Base-by-base conservation (phyloP, 352 stramenopile species). In the Globisporangium ultimum region DNA sequence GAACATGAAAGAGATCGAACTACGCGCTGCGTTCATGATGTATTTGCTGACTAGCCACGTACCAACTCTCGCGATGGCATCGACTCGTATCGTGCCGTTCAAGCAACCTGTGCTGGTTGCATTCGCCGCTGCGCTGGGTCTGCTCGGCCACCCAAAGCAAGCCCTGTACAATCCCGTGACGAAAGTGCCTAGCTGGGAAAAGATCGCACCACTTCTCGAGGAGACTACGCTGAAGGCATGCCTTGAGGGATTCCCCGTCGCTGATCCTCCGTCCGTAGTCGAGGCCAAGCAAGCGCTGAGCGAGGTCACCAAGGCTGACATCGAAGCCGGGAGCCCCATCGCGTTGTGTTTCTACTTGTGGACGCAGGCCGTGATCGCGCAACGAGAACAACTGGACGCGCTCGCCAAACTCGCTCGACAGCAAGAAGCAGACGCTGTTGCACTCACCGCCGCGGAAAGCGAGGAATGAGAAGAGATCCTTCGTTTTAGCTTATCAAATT, bases 141-240 rank as follows among this genome's bases (percentile, higher is more conserved):
- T 93, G 40, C 63, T 93, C 9, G 79, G 78, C 2, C 67, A 87
- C 21, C 17, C 60, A 1, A 74, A 74, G 41, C 47, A 40, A 0
- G 56, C 67, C 32, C 47, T 89, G 5, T 68, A 72, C 48, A 90
- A 89, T 42, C 62, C 78, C 3, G 78, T 80, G 48, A 90, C 84
- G 12, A 73, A 77, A 42, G 38, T 76, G 38, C 78, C 80, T 12
- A 67, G 68, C 40, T 93, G 84, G 84, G 76, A 90, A 9, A 82
- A 83, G 43, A 66, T 93, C 15, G 68, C 74, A 1, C 67, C 67
- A 20, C 57, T 87, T 21, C 56, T 93, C 8, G 61, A 60, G 20
- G 76, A 90, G 24, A 28, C 22, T 0, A 53, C 43, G 2, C 47
- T 93, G 9, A 69, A 66, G 38, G 50, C 65, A 3, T 41, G 34